Conservation (phyloP, 768 basidiomycete genomes). For the Amanita phalloides region DNA sequence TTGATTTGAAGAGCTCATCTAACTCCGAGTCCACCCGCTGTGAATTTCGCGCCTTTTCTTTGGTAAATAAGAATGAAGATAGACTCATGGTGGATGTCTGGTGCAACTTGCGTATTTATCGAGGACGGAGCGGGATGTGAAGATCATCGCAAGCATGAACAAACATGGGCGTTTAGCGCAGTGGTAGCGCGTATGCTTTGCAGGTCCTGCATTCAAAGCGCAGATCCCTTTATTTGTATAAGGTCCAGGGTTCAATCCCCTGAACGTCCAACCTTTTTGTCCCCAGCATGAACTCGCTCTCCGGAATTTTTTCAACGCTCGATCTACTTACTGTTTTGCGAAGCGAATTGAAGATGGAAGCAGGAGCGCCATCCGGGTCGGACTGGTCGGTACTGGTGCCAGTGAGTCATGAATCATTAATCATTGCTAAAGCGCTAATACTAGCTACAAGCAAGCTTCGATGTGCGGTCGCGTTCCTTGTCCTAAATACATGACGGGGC, state of each 20-base stretch:
- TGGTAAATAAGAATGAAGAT: constrained; percentile 1
- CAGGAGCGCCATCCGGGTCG: too few relatives aligned
- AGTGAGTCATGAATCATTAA: too few relatives aligned
- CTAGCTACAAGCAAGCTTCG: too few relatives aligned
- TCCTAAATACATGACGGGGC: too few relatives aligned
- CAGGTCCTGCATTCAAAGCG: constrained; percentile 12
- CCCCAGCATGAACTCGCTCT: neutral
- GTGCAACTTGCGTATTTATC: neutral
- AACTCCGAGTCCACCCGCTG: constrained; percentile 1
- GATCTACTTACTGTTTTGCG: too few relatives aligned
- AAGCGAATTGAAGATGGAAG: too few relatives aligned
- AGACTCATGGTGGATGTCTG: neutral
- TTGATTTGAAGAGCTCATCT: constrained; percentile 2
- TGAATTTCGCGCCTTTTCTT: neutral
- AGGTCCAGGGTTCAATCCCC: constrained; percentile 34
- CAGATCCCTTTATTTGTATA: constrained; percentile 17
- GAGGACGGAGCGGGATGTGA: neutral
- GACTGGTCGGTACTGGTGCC: too few relatives aligned
- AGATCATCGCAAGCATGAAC: neutral
- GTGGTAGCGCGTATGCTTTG: constrained; percentile 36
- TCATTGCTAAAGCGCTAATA: too few relatives aligned
- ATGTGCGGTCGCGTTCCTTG: too few relatives aligned
- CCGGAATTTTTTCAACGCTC: too few relatives aligned
- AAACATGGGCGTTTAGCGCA: constrained; percentile 18
- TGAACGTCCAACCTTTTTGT: constrained; percentile 20